These are phyloP conservation scores for Hymenoscyphus repandus DNA, from an alignment of 2,329 filamentous ascomycete genomes.

Conservation along the genomic window DNA sequence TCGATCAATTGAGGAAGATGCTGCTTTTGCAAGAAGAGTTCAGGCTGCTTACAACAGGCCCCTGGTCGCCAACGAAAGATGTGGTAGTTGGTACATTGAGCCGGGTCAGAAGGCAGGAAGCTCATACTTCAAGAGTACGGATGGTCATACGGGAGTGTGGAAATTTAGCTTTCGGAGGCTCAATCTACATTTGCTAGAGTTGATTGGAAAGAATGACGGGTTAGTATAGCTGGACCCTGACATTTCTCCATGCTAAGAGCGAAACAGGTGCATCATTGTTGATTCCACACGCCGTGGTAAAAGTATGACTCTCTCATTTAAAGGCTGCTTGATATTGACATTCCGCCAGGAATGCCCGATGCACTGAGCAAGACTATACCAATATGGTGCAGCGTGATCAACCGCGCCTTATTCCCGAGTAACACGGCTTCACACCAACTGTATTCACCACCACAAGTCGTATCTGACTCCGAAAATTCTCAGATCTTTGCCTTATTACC, in stretches of 20 bases:
- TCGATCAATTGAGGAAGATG: constrained; percentile 70
- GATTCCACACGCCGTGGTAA: constrained; percentile 93
- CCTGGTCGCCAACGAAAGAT: constrained; percentile 87
- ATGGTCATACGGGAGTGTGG: constrained; percentile 90
- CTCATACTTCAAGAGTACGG: constrained; percentile 96
- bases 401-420: constrained; percentile 68
- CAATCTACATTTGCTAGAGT: constrained; percentile 73
- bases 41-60: constrained; percentile 54
- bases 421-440: constrained; percentile 45
- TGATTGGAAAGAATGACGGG: constrained; percentile 64
- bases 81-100: constrained; percentile 90
- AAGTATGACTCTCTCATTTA: constrained; percentile 41
- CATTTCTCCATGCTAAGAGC: neutral
- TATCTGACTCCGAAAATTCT: constrained; percentile 69
- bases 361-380: constrained; percentile 90
- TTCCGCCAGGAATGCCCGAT: constrained; percentile 71
- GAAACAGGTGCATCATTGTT: constrained; percentile 67
- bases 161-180: constrained; percentile 78
- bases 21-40: constrained; percentile 64
- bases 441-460: constrained; percentile 65
- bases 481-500: constrained; percentile 60
- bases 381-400: constrained; percentile 87
- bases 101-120: constrained; percentile 61
- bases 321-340: constrained; percentile 15
- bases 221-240: constrained; percentile 35